Percentiles rank a stretch among this genome's conserved stretches.
Evolutionary conservation across 2,329 filamentous ascomycete genomes (phyloP).

Genomic region (Trichoderma endophyticum): DNA sequence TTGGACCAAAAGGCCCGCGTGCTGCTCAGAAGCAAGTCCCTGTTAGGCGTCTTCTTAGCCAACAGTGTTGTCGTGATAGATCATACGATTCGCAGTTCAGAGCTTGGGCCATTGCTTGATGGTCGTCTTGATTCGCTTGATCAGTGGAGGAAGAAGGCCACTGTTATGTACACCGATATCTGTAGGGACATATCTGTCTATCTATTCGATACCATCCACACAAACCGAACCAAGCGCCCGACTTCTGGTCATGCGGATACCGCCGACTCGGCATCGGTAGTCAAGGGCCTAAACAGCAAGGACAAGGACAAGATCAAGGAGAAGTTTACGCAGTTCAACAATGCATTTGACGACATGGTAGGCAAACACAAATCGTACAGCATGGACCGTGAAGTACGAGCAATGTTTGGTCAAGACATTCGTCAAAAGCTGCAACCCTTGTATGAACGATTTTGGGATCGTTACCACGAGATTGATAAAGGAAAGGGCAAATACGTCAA

Average conservation of each 20-base stretch:
- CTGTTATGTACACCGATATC: slow-evolving; percentile 74
- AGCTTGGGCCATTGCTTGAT: slow-evolving; percentile 69
- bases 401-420: slow-evolving; percentile 76
- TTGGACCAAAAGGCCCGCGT: slow-evolving; percentile 71
- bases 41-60: slow-evolving; percentile 84
- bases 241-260: slow-evolving; percentile 76
- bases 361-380: slow-evolving; percentile 74
- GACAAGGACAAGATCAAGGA: slow-evolving; percentile 96
- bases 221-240: slow-evolving; percentile 70
- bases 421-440: slow-evolving; percentile 90
- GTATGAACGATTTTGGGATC: slow-evolving; percentile 93
- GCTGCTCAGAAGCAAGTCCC: slow-evolving; percentile 72
- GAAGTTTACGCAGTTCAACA: slow-evolving; percentile 92
- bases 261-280: slow-evolving; percentile 75
- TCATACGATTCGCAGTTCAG: slow-evolving; percentile 77
- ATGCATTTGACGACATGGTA: slow-evolving; percentile 84
- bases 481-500: slow-evolving; percentile 98
- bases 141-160: slow-evolving; percentile 82
- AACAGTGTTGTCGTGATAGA: slow-evolving; percentile 85
- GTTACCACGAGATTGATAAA: slow-evolving; percentile 96
- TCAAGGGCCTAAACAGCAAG: slow-evolving; percentile 81
- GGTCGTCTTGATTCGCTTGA: slow-evolving; percentile 67
- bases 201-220: slow-evolving; percentile 89
- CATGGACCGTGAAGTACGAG: slow-evolving; percentile 89
- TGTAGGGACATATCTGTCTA: slow-evolving; percentile 86